Evolutionary conservation across 805 yeast genomes (phyloP).

Genomic region (Saccharomycodes ludwigii): DNA sequence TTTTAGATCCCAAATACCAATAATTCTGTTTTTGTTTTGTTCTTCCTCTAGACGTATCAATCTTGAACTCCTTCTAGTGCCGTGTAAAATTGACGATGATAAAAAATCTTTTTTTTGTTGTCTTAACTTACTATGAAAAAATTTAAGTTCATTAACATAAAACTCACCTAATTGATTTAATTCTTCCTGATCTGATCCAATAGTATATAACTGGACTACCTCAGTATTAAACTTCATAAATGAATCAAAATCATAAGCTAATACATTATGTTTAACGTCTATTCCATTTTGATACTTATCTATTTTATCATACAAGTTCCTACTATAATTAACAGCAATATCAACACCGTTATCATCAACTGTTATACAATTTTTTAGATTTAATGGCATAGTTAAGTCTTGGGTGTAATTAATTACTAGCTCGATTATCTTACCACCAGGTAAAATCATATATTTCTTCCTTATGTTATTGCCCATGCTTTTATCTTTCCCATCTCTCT

Average conservation of each 20-base stretch:
- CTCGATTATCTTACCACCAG: constrained; percentile 5
- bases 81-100: too few species aligned
- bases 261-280: constrained; percentile 11
- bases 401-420: constrained; percentile 3
- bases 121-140: too few species aligned
- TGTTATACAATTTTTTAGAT: not conserved
- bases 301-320: constrained; percentile 18
- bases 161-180: too few species aligned
- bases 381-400: constrained; percentile 2
- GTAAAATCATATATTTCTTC: constrained; percentile 6
- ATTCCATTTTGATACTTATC: constrained; percentile 18
- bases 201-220: constrained; percentile 4
- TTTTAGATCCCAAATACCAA: too few species aligned
- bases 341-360: constrained; percentile 9
- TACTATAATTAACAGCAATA: constrained; percentile 18
- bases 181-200: too few species aligned
- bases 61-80: constrained; percentile 65
- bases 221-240: constrained; percentile 11
- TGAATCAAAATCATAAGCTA: constrained; percentile 17
- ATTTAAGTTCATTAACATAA: too few species aligned
- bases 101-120: too few species aligned
- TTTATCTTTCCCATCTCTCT: constrained; percentile 3
- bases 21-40: too few species aligned
- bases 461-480: constrained; percentile 2
- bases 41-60: constrained; percentile 59